Evolutionary conservation across 2,329 filamentous ascomycete genomes (phyloP), one percentile per base, ranked within the genome.

Genomic region (Esteya vermicola): DNA sequence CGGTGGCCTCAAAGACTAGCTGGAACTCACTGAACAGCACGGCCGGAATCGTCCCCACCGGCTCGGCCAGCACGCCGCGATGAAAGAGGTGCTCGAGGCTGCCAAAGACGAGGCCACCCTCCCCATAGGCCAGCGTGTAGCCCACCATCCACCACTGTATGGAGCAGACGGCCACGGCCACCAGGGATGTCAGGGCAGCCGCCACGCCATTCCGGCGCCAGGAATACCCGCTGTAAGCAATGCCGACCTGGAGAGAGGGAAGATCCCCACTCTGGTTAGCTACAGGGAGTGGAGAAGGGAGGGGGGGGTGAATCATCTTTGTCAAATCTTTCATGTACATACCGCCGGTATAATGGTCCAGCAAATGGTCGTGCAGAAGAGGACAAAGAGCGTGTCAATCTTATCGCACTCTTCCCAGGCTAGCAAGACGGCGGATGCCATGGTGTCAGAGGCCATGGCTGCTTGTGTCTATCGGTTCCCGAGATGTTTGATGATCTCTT

Each of bases 81-180:
- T 96, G 70, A 45, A 85, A 89, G 52, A 95, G 93, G 60, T 91
- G 81, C 50, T 78, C 70, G 38, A 96, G 64, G 57, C 95, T 77
- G 39, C 89, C 89, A 46, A 69, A 60, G 54, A 96, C 94, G 63
- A 82, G 95, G 38, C 83, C 81, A 62, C 61, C 64, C 82, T 95
- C 50, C 72, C 85, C 7, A 78, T 82, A 94, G 39, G 89, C 88
- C 47, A 96, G 68, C 9, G 89, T 93, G 62, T 94, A 96, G 28
- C 89, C 91, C 86, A 89, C 95, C 61, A 96, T 94, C 57, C 94
- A 96, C 89, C 91, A 96, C 65, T 96, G 91, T 66, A 96, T 94
- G 42, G 82, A 81, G 58, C 95, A 72, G 57, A 96, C 78, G 34
- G 83, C 86, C 56, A 82, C 81, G 35, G 86, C 89, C 57, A 81